Base-by-base conservation (phyloP, 2,329 filamentous ascomycete genomes). In the Helotiales sp. region DNA sequence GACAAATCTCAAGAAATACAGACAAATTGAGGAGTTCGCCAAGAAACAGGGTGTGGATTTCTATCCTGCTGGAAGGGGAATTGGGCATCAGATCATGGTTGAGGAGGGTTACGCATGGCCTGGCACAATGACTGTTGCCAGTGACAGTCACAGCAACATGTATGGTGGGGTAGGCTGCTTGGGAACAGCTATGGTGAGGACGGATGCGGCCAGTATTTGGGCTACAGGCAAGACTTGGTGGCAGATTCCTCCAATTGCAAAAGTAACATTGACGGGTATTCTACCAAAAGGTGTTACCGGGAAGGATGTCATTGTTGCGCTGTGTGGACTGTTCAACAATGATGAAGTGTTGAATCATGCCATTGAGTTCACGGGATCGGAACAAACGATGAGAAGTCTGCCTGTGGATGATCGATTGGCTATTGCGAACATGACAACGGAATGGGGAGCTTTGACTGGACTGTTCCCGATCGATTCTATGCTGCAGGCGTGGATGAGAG, bases 81-180 rank as follows among this genome's bases (percentile, higher is more conserved):
- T 97, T 75, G 94, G 93, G 0, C 95, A 97, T 78, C 95, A 97
- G 78, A 90, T 95, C 72, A 93, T 96, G 91, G 87, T 97, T 0
- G 93, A 97, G 78, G 93, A 93, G 78, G 90, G 89, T 15, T 93
- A 84, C 83, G 91, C 83, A 75, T 98, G 93, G 93, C 95, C 95
- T 0, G 91, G 92, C 1, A 96, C 92, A 0, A 79, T 97, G 60
- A 87, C 86, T 0, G 93, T 97, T 1, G 95, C 92, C 0, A 91
- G 87, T 0, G 91, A 94, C 78, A 87, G 83, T 52, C 93, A 97
- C 78, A 87, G 84, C 34, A 96, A 93, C 78, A 91, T 91, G 84
- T 97, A 97, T 74, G 93, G 93, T 47, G 93, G 90, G 40, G 83
- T 97, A 6, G 89, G 89, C 1, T 90, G 86, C 73, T 80, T 96